Evolutionary conservation across 1,284 basidiomycete genomes (phyloP), one percentile per base, ranked within the genome.

Genomic region (Thelephora terrestris): DNA sequence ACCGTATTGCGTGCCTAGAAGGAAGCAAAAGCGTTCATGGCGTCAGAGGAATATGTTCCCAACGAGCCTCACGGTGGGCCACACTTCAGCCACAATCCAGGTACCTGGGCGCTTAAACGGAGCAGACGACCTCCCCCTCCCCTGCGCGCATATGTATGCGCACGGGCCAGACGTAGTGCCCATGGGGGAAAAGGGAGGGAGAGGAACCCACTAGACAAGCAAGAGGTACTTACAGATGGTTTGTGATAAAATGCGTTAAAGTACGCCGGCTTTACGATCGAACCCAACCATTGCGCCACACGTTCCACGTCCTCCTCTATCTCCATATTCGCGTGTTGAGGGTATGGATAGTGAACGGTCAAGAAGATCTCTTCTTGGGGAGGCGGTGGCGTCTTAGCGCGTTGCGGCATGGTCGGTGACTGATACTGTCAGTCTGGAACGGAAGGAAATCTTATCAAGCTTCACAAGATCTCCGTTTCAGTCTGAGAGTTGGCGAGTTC

Each of bases 271-370:
- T 71, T 71, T 49, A 78, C 70, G 53, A 70, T 71, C 47, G 71
- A 73, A 0, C 79, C 79, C n/a, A 86, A 67, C 84, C 83, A 87
- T 48, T 66, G 68, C 6, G 73, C 71, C 52, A 79, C 77, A 6
- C 64, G 61, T 37, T 70, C 67, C 37, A 71, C 70, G 52, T 84
- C 78, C 6, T 61, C 61, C 24, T 62, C 58, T 0, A 75, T 52
- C 44, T 75, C 71, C 70, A 77, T 74, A 53, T 82, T 75, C 18
- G 69, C 67, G 20, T 70, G 60, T 7, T 71, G 69, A 0, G 81
- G 83, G 53, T 78, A 86, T 0, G 83, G 79, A 40, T 79, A 66
- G 24, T 74, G 73, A 45, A 85, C 71, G 7, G 75, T 74, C 50
- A 79, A 71, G 60, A 77, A 82, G 36, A 69, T 70, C 50, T 81